These are phyloP conservation scores for Leccinum disarticulatum DNA, from an alignment of 768 basidiomycete species.

Conservation along the genomic window DNA sequence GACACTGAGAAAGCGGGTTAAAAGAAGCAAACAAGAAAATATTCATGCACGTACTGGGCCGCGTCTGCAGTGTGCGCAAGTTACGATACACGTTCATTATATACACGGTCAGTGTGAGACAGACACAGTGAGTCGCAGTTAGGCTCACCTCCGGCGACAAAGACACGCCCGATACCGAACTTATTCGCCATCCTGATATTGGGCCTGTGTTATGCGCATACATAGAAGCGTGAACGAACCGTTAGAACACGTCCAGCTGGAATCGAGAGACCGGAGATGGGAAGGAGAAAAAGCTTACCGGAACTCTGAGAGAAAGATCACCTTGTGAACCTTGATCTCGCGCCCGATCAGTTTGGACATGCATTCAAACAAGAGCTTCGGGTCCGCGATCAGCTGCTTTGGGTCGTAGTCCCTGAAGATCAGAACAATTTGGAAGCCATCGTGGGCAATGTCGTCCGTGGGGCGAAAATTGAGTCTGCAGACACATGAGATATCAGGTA, in stretches of 20 bases:
- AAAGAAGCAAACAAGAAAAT: background rate
- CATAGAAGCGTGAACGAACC: background rate
- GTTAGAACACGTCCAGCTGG: background rate
- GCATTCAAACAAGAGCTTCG: constrained; percentile 28
- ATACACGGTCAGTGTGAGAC: background rate
- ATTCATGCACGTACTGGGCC: constrained; percentile 35
- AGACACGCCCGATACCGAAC: constrained; percentile 44
- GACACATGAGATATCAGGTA: background rate
- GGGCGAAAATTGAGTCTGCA: constrained; percentile 13
- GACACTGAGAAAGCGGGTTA: constrained; percentile 12
- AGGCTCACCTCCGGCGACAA: constrained; percentile 43
- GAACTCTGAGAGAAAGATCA: constrained; percentile 28
- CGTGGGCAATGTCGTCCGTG: constrained; percentile 19
- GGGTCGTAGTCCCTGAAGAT: constrained; percentile 8
- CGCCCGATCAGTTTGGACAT: constrained; percentile 30
- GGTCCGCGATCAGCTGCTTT: constrained; percentile 16
- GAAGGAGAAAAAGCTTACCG: constrained; percentile 19
- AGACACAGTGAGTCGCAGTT: background rate
- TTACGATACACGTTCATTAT: background rate
- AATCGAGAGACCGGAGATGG: background rate
- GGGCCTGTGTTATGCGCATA: constrained; percentile 30
- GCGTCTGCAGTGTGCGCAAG: constrained; percentile 38
- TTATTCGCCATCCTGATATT: constrained; percentile 49
- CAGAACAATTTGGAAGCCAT: constrained; percentile 21
- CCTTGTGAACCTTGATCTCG: constrained; percentile 34